Base-by-base conservation (phyloP, 352 stramenopile species). In the Blastocystis hominis region DNA sequence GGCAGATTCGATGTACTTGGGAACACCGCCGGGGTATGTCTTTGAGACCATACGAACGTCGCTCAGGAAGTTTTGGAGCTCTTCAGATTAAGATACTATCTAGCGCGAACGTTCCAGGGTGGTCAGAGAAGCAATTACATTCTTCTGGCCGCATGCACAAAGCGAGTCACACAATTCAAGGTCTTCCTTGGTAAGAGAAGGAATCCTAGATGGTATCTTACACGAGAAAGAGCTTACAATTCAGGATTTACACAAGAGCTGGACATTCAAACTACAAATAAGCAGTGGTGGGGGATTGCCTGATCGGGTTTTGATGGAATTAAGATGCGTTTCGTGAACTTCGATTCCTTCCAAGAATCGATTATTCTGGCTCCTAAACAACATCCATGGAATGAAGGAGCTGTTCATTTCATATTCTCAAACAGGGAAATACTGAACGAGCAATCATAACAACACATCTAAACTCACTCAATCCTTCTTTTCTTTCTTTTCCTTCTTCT, bases 1-100 rank as follows among this genome's bases (percentile, higher is more conserved):
- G 15, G 91, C 90, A 69, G 91, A 93, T 24, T 38, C 34, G 7
- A 94, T 79, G 88, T 94, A 94, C n/a, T 89, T 88, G 46, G 66
- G 72, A 34, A 94, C 64, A 15, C 92, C 91, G 20, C 91, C 91
- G 3, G 91, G 90, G 79, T 92, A 93, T 40, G 89, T 88, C 30
- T 34, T 76, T 50, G 92, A 86, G 36, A 93, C 36, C 24, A 50
- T 75, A 77, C 42, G 17, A 36, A 42, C 38, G 61, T 86, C 76
- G 30, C 42, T 70, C 5, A 86, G n/a, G 42, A 86, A 86, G 36
- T 72, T 86, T 13, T 80, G 54, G 20, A 86, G 56, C 59, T 72
- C 76, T 86, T 77, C n/a, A 80, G 5, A 72, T 44, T 86, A 34
- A 53, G 10, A 76, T 30, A 5, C 50, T 62, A 30, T 9, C 40